phyloP scores from a whole-genome alignment of 2,329 filamentous ascomycete genomes.

The Neofusicoccum laricinum region DNA sequence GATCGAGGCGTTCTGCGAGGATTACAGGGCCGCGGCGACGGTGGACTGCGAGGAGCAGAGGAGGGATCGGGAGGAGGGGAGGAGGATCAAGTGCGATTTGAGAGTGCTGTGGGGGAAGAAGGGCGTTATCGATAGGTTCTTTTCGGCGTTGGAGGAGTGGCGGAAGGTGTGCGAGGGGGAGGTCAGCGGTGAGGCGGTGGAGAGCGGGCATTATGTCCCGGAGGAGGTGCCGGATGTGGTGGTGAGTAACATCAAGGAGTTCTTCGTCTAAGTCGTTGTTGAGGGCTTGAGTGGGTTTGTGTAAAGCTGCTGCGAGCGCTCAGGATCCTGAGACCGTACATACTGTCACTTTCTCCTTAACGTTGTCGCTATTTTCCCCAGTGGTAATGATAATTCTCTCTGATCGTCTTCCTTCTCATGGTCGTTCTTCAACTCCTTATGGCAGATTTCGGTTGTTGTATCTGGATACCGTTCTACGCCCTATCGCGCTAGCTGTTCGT shows the following conservation, averaged over 20 bases:
- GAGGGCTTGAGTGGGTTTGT: background rate
- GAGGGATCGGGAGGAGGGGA: constrained; percentile 41
- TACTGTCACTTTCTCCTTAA: no score
- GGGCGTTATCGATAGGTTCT: constrained; percentile 44
- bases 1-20: constrained; percentile 53
- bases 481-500: no score
- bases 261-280: background rate
- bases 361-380: no score
- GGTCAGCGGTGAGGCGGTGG: constrained; percentile 26
- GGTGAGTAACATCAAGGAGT: constrained; percentile 22
- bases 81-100: constrained; percentile 47
- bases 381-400: no score
- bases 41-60: constrained; percentile 53
- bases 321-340: no score
- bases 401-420: no score
- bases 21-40: constrained; percentile 54
- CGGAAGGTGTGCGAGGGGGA: constrained; percentile 40
- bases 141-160: constrained; percentile 53
- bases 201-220: constrained; percentile 50
- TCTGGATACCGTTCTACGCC: no score
- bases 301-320: no score
- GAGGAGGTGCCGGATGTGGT: constrained; percentile 52
- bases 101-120: constrained; percentile 49
- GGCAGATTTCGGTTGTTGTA: no score
- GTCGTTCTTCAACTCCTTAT: no score